Percentiles rank a stretch among this genome's conserved stretches.
These are phyloP conservation scores for Ambrosia hybrid DNA, from an alignment of 140 eudicot genomes.

Conservation along the genomic window DNA sequence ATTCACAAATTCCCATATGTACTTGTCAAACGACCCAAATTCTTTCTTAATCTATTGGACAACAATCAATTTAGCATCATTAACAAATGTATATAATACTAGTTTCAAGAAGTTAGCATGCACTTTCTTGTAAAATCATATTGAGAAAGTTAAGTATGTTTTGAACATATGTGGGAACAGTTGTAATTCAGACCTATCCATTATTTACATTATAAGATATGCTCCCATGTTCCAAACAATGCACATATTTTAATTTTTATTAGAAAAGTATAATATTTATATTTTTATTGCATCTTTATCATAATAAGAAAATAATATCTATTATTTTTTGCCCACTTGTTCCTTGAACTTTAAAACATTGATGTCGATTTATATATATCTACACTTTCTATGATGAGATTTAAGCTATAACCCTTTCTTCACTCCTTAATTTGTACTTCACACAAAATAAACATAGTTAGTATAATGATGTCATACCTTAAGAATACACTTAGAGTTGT, in stretches of 20 bases:
- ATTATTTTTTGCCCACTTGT: background rate
- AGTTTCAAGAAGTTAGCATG: background rate
- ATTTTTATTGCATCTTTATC: background rate
- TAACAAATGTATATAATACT: conserved; percentile 3
- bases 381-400: background rate
- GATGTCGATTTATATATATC: background rate
- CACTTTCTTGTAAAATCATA: background rate
- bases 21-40: conserved; percentile 75
- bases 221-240: background rate
- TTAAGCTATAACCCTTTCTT: background rate
- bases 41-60: conserved; percentile 55
- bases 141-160: background rate
- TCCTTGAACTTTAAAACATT: background rate
- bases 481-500: conserved; percentile 65
- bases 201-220: background rate
- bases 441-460: background rate
- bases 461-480: conserved; percentile 39
- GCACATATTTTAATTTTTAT: too few relatives aligned
- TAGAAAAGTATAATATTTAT: background rate
- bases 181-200: background rate
- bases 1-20: conserved; percentile 83
- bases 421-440: background rate
- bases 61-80: background rate
- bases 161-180: background rate
- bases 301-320: background rate